phyloP scores from a whole-genome alignment of 176 grass and related monocot species.

The Rhipidocladum racemiflorum region DNA sequence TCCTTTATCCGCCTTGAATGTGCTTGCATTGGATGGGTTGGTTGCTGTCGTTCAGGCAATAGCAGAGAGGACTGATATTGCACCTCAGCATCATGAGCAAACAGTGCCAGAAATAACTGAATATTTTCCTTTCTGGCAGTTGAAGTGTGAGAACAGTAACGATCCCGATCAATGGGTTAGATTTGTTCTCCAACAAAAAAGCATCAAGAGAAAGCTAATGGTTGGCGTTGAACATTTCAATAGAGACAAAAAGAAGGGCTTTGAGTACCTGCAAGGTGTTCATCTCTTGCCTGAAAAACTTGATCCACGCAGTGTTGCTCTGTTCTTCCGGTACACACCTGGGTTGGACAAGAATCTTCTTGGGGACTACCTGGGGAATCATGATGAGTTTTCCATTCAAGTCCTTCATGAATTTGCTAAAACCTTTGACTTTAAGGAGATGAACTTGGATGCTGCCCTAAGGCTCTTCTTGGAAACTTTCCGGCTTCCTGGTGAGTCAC shows the following conservation, averaged over 20 bases:
- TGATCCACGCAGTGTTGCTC: constrained; percentile 73
- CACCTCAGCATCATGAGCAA: constrained; percentile 52
- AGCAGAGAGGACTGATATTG: constrained; percentile 61
- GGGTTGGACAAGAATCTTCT: constrained; percentile 93
- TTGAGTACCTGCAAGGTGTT: constrained; percentile 84
- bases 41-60: constrained; percentile 75
- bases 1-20: constrained; percentile 79
- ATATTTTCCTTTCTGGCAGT: constrained; percentile 90
- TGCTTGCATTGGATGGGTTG: constrained; percentile 88
- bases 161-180: constrained; percentile 85
- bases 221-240: constrained; percentile 92
- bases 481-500: constrained; percentile 90
- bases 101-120: constrained; percentile 59
- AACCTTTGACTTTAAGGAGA: constrained; percentile 92
- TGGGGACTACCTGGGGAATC: constrained; percentile 90
- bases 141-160: constrained; percentile 57
- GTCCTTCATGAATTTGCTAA: constrained; percentile 89
- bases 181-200: constrained; percentile 78
- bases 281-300: constrained; percentile 95
- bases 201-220: constrained; percentile 84
- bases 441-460: constrained; percentile 90
- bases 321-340: constrained; percentile 83
- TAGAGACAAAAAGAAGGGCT: constrained; percentile 85
- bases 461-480: constrained; percentile 98
- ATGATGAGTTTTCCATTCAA: constrained; percentile 84